Evolutionary conservation across 176 grass and related monocot species (phyloP).

Genomic region (Paspalum notatum): DNA sequence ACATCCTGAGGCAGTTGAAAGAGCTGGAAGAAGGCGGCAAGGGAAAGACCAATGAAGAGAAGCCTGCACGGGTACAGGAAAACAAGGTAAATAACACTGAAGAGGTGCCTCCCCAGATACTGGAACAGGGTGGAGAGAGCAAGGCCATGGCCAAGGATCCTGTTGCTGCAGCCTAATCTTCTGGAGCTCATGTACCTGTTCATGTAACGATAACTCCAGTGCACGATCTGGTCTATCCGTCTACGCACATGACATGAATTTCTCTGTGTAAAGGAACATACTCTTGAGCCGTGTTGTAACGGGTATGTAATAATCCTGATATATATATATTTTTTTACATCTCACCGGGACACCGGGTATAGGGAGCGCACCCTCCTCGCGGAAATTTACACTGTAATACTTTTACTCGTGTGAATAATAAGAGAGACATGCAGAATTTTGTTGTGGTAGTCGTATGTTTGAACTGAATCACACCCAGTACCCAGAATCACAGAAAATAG

Average conservation of each 20-base stretch:
- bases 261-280: background rate
- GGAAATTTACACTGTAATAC: background rate
- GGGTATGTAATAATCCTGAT: background rate
- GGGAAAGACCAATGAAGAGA: slow-evolving; percentile 34
- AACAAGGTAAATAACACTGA: slow-evolving; percentile 17
- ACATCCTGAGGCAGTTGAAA: slow-evolving; percentile 63
- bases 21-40: slow-evolving; percentile 38
- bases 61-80: slow-evolving; percentile 29
- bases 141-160: slow-evolving; percentile 24
- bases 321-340: too few species aligned
- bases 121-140: background rate
- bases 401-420: slow-evolving; percentile 6
- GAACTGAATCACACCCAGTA: background rate
- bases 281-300: background rate
- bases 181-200: slow-evolving; percentile 3
- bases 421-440: background rate
- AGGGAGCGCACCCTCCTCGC: background rate
- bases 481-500: background rate
- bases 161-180: slow-evolving; percentile 45
- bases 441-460: background rate
- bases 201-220: slow-evolving; percentile 14
- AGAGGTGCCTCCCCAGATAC: slow-evolving; percentile 4
- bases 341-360: too few species aligned
- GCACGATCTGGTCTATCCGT: background rate
- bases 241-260: background rate